Evolutionary conservation across 768 basidiomycete species (phyloP).

Genomic region (Suillus fuscotomentosus): DNA sequence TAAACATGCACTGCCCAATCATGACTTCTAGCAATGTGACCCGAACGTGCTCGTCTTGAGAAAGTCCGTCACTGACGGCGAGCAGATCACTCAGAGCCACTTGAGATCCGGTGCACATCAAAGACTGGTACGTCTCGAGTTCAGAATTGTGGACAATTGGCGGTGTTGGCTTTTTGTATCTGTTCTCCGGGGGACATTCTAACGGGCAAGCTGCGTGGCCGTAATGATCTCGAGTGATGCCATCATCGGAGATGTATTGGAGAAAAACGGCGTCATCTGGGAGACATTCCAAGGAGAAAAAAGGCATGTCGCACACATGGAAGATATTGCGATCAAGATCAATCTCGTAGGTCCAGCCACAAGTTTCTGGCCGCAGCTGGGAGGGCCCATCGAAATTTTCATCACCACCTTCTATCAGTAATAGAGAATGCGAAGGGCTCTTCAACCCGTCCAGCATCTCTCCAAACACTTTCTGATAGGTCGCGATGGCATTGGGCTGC

Average conservation of each 20-base stretch:
- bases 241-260: not conserved
- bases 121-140: not conserved
- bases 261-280: not conserved
- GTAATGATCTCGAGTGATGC: not conserved
- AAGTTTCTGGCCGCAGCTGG: not conserved
- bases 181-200: not conserved
- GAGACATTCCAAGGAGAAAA: not conserved
- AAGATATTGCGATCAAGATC: not conserved
- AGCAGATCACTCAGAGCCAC: not conserved
- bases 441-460: not conserved
- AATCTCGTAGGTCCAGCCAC: not conserved
- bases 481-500: not conserved
- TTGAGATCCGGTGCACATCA: not conserved
- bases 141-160: not conserved
- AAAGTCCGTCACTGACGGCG: not conserved
- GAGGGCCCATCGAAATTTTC: not conserved
- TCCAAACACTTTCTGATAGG: not conserved
- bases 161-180: not conserved
- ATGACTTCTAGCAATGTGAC: not conserved
- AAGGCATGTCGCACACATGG: not conserved
- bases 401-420: not conserved
- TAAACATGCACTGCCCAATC: not conserved
- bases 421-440: not conserved
- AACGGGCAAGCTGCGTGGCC: not conserved
- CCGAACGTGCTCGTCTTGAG: not conserved